Evolutionary conservation across 805 yeast genomes (phyloP).

Genomic region (Nakazawaea anatomiae): DNA sequence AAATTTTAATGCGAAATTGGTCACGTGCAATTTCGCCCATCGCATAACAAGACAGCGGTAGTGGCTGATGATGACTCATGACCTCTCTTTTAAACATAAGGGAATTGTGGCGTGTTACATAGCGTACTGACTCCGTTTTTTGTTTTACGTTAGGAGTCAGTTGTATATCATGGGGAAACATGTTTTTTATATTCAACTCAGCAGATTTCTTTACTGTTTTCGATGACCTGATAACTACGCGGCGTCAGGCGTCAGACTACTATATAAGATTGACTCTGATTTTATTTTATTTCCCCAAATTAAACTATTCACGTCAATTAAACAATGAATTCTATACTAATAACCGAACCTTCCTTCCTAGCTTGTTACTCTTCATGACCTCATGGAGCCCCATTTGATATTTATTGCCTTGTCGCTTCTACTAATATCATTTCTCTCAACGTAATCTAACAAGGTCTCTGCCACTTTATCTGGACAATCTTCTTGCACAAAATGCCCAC

Average conservation of each 20-base stretch:
- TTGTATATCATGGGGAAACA: too few relatives aligned
- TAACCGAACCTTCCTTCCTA: too few relatives aligned
- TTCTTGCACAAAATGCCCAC: slow-evolving; percentile 96
- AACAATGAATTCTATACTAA: too few relatives aligned
- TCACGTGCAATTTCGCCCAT: slow-evolving; percentile 1
- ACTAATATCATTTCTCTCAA: slow-evolving; percentile 35
- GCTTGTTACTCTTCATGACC: not conserved
- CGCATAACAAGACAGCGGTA: not conserved
- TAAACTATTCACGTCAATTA: too few relatives aligned
- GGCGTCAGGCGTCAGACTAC: too few relatives aligned
- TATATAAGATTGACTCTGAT: too few relatives aligned
- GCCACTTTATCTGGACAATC: slow-evolving; percentile 74
- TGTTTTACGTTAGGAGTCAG: too few relatives aligned
- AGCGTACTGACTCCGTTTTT: too few relatives aligned
- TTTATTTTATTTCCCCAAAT: too few relatives aligned
- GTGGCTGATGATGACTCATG: slow-evolving; percentile 3
- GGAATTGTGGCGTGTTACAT: not conserved
- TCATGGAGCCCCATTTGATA: slow-evolving; percentile 11
- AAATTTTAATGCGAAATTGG: not conserved
- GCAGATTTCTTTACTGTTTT: too few relatives aligned
- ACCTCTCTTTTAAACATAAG: not conserved
- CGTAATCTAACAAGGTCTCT: slow-evolving; percentile 42
- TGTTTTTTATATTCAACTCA: too few relatives aligned
- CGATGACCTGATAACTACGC: too few relatives aligned
- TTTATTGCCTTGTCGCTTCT: slow-evolving; percentile 24